Conservation (phyloP, 176 grass and related monocot species). For the Oryza glumipatula region DNA sequence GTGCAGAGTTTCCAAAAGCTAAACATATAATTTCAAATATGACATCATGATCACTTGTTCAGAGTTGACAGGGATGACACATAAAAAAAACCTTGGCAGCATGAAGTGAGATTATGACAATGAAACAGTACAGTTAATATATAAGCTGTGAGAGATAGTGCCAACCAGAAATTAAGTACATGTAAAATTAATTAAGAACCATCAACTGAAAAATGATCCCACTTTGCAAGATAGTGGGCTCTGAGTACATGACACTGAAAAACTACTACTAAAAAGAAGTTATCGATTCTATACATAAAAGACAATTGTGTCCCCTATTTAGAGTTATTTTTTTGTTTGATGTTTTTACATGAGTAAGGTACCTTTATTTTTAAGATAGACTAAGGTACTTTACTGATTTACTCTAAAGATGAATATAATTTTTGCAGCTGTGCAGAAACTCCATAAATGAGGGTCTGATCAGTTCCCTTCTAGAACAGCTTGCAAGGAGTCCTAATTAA, state of each 20-base stretch:
- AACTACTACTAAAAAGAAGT: not conserved
- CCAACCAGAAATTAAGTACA: not conserved
- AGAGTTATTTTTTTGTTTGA: not conserved
- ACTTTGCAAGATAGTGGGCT: not conserved
- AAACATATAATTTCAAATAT: conserved; percentile 1
- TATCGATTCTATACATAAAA: not conserved
- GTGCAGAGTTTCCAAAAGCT: not conserved
- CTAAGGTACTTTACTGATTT: not conserved
- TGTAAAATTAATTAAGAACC: not conserved
- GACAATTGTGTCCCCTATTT: not conserved
- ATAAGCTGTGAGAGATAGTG: not conserved
- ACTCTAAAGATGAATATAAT: not conserved
- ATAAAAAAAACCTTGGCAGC: not conserved
- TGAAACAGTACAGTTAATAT: not conserved
- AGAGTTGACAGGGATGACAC: not conserved
- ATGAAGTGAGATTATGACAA: not conserved
- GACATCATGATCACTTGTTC: not conserved
- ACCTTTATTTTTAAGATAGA: not conserved
- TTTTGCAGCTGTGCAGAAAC: not conserved
- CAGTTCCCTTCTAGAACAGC: not conserved
- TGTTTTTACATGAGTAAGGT: not conserved
- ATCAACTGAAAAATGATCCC: not conserved
- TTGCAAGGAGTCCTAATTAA: not conserved
- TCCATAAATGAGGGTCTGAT: not conserved
- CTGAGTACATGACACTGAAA: not conserved